Evolutionary conservation across 2,329 filamentous ascomycete genomes (phyloP).

Genomic region (Trichoderma oligosporum): DNA sequence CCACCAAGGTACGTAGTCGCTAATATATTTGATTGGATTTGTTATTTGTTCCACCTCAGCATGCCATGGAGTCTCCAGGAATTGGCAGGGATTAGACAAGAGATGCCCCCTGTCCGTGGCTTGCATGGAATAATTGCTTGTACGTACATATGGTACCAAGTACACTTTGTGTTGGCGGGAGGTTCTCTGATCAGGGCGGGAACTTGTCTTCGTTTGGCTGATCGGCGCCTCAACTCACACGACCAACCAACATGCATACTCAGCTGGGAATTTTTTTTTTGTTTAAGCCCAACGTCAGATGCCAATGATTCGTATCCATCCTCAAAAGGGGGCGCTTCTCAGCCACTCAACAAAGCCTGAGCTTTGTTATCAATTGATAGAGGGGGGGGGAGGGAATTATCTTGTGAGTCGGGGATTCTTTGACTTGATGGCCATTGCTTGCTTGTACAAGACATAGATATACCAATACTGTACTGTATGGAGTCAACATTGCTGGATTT

Average conservation of each 20-base stretch:
- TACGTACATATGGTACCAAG: too few relatives aligned
- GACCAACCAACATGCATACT: constrained; percentile 4
- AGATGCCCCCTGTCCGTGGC: constrained; percentile 2
- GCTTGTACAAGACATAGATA: too few relatives aligned
- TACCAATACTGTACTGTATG: too few relatives aligned
- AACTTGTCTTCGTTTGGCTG: not conserved
- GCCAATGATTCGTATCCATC: too few relatives aligned
- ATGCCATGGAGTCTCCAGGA: not conserved
- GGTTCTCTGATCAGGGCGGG: too few relatives aligned
- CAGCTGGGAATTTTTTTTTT: constrained; percentile 1
- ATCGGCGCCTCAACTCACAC: constrained; percentile 10
- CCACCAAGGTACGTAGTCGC: constrained; percentile 1
- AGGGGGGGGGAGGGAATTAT: not conserved
- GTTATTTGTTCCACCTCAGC: not conserved
- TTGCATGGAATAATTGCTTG: constrained; percentile 1
- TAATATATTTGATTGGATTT: too few relatives aligned
- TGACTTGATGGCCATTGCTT: too few relatives aligned
- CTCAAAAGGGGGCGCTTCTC: not conserved
- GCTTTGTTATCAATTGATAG: too few relatives aligned
- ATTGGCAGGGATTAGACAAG: not conserved
- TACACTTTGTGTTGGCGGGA: too few relatives aligned
- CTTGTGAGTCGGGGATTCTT: too few relatives aligned
- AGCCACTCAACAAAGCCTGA: not conserved
- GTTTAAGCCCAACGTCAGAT: not conserved
- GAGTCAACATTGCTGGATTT: too few relatives aligned